phyloP scores from a whole-genome alignment of 2,329 filamentous ascomycete species.

The Trichoderma afroharzianum region DNA sequence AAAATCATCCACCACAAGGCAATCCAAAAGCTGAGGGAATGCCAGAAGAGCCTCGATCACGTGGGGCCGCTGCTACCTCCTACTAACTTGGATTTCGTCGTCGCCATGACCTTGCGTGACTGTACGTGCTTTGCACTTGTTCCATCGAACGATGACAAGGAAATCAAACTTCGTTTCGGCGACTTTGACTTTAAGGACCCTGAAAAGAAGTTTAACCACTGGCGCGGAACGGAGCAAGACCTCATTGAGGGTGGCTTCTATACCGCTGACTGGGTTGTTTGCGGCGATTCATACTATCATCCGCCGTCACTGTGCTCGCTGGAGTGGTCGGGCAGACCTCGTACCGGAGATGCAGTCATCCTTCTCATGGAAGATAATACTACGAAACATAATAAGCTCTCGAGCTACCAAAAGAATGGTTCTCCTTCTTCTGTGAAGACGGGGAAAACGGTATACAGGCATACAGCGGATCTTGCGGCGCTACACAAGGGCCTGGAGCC shows the following conservation, averaged over 20 bases:
- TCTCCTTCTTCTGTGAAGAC: neutral
- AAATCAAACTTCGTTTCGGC: slow-evolving; percentile 59
- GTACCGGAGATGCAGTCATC: slow-evolving; percentile 20
- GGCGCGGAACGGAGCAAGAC: slow-evolving; percentile 59
- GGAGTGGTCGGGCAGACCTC: slow-evolving; percentile 26
- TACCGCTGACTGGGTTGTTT: slow-evolving; percentile 39
- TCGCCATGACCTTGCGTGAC: slow-evolving; percentile 79
- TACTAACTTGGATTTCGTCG: slow-evolving; percentile 49
- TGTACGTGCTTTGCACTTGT: slow-evolving; percentile 72
- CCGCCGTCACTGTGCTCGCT: slow-evolving; percentile 37
- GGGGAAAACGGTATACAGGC: slow-evolving; percentile 10
- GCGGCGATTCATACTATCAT: slow-evolving; percentile 31
- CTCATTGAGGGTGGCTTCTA: slow-evolving; percentile 71
- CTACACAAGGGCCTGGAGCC: slow-evolving; percentile 24
- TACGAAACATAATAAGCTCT: neutral
- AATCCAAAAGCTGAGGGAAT: slow-evolving; percentile 32
- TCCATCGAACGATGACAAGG: slow-evolving; percentile 22
- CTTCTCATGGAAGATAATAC: slow-evolving; percentile 21
- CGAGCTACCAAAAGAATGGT: neutral
- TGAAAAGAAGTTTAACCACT: slow-evolving; percentile 63
- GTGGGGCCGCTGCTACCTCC: slow-evolving; percentile 42
- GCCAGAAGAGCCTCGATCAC: slow-evolving; percentile 43
- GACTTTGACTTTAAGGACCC: slow-evolving; percentile 76
- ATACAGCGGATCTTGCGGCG: slow-evolving; percentile 11
- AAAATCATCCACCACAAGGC: slow-evolving; percentile 33